phyloP scores from a whole-genome alignment of 208 protist species.

The Porcisia deanei region DNA sequence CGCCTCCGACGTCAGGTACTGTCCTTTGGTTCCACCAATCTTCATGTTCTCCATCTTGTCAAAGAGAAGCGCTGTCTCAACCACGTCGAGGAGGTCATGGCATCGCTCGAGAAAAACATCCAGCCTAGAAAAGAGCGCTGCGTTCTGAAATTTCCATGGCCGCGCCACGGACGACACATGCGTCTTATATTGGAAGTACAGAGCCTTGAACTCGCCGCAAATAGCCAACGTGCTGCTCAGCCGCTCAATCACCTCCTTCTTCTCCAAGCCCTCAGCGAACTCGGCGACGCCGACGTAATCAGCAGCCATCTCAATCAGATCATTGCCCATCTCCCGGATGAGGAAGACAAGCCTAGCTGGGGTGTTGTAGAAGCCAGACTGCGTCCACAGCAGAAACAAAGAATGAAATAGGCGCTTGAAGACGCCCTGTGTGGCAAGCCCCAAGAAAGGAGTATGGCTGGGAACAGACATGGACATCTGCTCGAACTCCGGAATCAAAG shows the following conservation, averaged over 20 bases:
- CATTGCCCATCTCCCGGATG: constrained; percentile 95
- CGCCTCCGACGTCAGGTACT: constrained; percentile 80
- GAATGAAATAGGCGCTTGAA: constrained; percentile 94
- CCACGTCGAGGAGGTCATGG: constrained; percentile 95
- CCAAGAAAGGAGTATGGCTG: constrained; percentile 70
- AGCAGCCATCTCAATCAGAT: constrained; percentile 92
- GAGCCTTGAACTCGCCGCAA: constrained; percentile 93
- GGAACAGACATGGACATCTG: constrained; percentile 60
- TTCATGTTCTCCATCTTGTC: constrained; percentile 96
- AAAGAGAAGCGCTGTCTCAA: constrained; percentile 95
- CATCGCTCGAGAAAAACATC: constrained; percentile 96
- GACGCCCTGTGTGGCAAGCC: constrained; percentile 74
- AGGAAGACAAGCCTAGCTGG: constrained; percentile 92
- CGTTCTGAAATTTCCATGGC: constrained; percentile 95
- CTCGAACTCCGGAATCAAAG: constrained; percentile 85
- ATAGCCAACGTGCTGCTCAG: constrained; percentile 85
- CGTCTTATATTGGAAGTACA: constrained; percentile 95
- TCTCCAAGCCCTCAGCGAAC: constrained; percentile 92
- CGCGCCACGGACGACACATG: constrained; percentile 71
- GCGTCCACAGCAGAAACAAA: constrained; percentile 94
- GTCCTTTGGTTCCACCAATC: constrained; percentile 95
- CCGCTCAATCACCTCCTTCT: constrained; percentile 92
- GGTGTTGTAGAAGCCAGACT: constrained; percentile 94
- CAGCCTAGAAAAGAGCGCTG: constrained; percentile 93
- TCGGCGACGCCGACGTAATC: constrained; percentile 91